Conservation (phyloP, 345 rosid species). For the Bruguiera gymnorhiza region DNA sequence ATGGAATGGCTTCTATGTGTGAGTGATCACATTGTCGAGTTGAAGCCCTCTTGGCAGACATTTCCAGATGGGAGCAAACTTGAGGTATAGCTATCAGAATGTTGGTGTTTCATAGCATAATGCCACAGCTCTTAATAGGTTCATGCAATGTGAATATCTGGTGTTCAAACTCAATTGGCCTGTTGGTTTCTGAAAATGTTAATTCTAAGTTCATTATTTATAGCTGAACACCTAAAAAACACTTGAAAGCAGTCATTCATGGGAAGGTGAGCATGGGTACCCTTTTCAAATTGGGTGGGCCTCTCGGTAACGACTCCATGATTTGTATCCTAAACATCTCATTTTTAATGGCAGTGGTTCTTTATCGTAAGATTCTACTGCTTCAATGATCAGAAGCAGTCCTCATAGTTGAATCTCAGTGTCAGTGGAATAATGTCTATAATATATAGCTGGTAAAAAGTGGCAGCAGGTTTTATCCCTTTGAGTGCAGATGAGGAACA, state of each 20-base stretch:
- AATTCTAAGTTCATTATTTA: not conserved
- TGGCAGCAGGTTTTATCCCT: not conserved
- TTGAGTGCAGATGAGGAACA: not conserved
- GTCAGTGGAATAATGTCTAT: not conserved
- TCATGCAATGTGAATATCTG: not conserved
- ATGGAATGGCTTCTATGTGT: conserved; percentile 95
- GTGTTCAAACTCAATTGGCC: not conserved
- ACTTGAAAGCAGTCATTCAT: not conserved
- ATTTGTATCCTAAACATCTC: no score
- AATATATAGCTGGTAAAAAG: not conserved
- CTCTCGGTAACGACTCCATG: no score
- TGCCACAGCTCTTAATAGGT: not conserved
- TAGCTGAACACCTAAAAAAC: not conserved
- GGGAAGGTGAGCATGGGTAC: not conserved
- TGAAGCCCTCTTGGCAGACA: conserved; percentile 92
- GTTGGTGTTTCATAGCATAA: not conserved
- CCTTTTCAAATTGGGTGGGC: not conserved
- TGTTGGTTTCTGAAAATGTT: not conserved
- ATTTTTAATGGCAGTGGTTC: no score
- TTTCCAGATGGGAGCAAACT: conserved; percentile 94
- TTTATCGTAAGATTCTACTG: not conserved
- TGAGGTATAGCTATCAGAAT: conserved; percentile 51
- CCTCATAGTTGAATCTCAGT: no score
- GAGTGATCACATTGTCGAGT: conserved; percentile 92
- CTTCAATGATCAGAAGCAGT: not conserved